phyloP scores from a whole-genome alignment of 768 basidiomycete species.

The Rhodosporidiobolus sp. region DNA sequence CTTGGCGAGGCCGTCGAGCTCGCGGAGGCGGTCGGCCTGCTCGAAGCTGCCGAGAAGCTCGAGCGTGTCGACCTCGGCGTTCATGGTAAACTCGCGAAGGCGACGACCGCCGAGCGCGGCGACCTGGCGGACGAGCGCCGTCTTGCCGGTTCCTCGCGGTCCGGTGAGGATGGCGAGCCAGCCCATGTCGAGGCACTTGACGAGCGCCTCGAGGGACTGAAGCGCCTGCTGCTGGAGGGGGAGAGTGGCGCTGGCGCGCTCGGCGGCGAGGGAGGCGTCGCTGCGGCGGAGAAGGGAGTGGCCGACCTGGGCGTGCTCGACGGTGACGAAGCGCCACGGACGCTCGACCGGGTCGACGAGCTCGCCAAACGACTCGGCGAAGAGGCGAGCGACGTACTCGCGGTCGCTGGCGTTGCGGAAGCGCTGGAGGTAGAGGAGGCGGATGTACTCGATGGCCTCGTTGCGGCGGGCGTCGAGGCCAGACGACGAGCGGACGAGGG shows the following conservation, averaged over 20 bases:
- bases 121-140: conserved; percentile 64
- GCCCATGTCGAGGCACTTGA: conserved; percentile 66
- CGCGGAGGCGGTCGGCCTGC: conserved; percentile 62
- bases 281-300: conserved; percentile 53
- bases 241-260: conserved; percentile 49
- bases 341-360: conserved; percentile 57
- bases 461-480: conserved; percentile 46
- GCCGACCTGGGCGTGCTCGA: conserved; percentile 62
- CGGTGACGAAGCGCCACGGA: conserved; percentile 46
- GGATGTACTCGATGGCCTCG: conserved; percentile 62
- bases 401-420: conserved; percentile 76
- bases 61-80: conserved; percentile 82
- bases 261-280: conserved; percentile 45
- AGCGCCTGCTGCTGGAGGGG: conserved; percentile 62
- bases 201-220: conserved; percentile 68
- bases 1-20: conserved; percentile 24
- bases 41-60: conserved; percentile 96
- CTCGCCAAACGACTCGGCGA: conserved; percentile 47
- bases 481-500: conserved; percentile 49
- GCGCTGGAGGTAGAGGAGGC: conserved; percentile 74
- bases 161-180: conserved; percentile 92
- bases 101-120: conserved; percentile 67
- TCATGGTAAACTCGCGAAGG: conserved; percentile 72
- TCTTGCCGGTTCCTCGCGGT: conserved; percentile 70
- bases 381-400: conserved; percentile 47